A percentile compares a stretch with the other conserved stretches of the same genome.
Conservation (phyloP, 805 yeast genomes). For the Wickerhamomyces bovis region DNA sequence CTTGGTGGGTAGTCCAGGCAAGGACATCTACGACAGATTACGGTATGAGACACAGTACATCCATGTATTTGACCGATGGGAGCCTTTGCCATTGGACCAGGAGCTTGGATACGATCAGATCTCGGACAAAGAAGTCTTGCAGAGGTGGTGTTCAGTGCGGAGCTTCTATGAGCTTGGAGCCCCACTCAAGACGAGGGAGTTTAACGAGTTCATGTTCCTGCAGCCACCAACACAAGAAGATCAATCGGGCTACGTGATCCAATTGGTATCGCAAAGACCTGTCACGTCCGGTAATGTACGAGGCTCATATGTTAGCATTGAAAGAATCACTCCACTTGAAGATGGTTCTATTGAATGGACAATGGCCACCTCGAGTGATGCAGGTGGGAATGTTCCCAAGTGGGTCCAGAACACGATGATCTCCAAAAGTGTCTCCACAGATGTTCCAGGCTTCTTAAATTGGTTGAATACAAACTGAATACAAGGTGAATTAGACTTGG, state of each 20-base stretch:
- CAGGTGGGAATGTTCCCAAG: conserved; percentile 35
- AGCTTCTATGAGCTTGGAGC: conserved; percentile 33
- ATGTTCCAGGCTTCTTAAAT: conserved; percentile 31
- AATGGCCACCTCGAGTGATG: conserved; percentile 34
- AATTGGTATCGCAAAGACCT: conserved; percentile 25
- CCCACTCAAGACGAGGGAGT: conserved; percentile 31
- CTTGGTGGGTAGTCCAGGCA: conserved; percentile 24
- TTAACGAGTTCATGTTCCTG: conserved; percentile 31
- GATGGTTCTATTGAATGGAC: conserved; percentile 26
- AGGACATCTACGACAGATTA: conserved; percentile 23
- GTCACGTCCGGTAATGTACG: conserved; percentile 22
- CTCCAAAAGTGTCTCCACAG: conserved; percentile 32
- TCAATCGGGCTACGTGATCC: conserved; percentile 25
- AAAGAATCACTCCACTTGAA: conserved; percentile 21
- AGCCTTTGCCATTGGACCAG: conserved; percentile 17
- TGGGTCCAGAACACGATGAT: conserved; percentile 35
- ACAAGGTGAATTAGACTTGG: too few species aligned
- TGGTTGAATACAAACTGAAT: conserved; percentile 18
- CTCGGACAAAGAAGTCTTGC: conserved; percentile 1
- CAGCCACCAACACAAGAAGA: conserved; percentile 6
- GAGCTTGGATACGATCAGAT: conserved; percentile 11
- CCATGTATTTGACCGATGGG: conserved; percentile 26
- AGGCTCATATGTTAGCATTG: conserved; percentile 33
- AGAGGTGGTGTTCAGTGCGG: conserved; percentile 26
- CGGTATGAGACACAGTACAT: conserved; percentile 30